A percentile compares a stretch with the other conserved stretches of the same genome.
Conservation (phyloP, 148 eudicot species). For the Tetragonia tetragonoides region DNA sequence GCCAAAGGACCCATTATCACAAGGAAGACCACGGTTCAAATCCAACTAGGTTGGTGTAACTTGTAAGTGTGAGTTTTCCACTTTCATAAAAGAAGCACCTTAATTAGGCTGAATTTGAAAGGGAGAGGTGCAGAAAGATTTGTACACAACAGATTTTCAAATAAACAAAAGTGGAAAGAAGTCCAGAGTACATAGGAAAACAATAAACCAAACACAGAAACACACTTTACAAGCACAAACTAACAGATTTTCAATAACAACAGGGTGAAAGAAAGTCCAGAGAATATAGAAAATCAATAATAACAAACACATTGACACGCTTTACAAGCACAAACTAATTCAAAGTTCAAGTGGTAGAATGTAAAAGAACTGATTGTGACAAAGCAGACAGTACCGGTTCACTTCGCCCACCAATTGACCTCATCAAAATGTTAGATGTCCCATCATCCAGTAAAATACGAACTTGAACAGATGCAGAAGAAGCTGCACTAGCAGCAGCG, state of each 20-base stretch:
- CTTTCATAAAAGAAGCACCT: not conserved
- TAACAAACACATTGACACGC: not conserved
- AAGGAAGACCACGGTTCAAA: not conserved
- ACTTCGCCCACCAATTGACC: slow-evolving; percentile 74
- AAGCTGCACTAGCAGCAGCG: slow-evolving; percentile 90
- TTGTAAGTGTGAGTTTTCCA: not conserved
- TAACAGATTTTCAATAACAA: too few species aligned
- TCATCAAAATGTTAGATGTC: slow-evolving; percentile 92
- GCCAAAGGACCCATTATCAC: not conserved
- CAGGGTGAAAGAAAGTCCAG: too few species aligned
- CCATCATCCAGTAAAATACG: slow-evolving; percentile 94
- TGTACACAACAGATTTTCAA: not conserved
- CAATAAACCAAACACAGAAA: not conserved
- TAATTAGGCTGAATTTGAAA: not conserved
- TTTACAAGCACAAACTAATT: slow-evolving; percentile 10
- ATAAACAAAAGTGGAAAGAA: not conserved
- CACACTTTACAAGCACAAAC: too few species aligned
- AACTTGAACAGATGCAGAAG: slow-evolving; percentile 91
- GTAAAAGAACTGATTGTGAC: not conserved
- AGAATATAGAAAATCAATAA: too few species aligned
- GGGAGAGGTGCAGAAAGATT: not conserved
- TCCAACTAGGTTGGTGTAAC: not conserved
- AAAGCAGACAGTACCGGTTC: slow-evolving; percentile 59
- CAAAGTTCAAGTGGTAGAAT: not conserved
- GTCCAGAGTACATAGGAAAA: not conserved